Base-by-base conservation (phyloP, 2,329 filamentous ascomycete genomes). In the Colletotrichum musae region DNA sequence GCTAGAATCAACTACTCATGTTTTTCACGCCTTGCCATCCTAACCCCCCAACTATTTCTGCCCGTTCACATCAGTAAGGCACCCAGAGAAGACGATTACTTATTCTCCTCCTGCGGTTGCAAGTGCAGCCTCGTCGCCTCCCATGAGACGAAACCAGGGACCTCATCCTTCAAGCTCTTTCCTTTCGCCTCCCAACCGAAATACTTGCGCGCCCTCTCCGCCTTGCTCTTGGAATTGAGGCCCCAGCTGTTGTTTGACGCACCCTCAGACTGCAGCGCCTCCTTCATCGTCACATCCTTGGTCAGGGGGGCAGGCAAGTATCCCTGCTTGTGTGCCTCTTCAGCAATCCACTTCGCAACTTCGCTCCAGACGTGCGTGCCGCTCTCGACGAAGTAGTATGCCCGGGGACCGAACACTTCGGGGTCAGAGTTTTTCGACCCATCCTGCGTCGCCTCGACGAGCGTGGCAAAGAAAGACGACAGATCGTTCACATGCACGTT, bases 301-400 rank as follows among this genome's bases (percentile, higher is more conserved):
- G 73, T 75, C 58, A 71, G 50, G 5, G 72, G 67, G 51, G 78
- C 77, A 4, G 75, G 70, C 9, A 76, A 62, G 54, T 74, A 81
- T 15, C 76, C 79, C 72, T 74, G 77, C 71, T 75, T 81, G 73
- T 86, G 79, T 2, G 87, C 89, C 73, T 88, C 85, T 50, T 89
- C 83, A 1, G 87, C 89, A 66, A 93, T 82, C 74, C 81, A 81
- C 67, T 79, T 77, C 3, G 88, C 82, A 7, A 92, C 76, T 15
- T 93, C 88, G 5, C 87, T 85, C 91, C 91, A 94, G 26, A 80
- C 80, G 75, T 91, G 88, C 62, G 86, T 80, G 1, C 89, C 91
- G 72, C 86, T 87, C 77, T 92, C 89, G 7, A 86, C 83, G 71
- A 94, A 89, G 80, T 90, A 94, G 77, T 94, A 94, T 1, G 84